Percentiles rank a stretch among this genome's conserved stretches.
phyloP scores from a whole-genome alignment of 345 rosid species.

The Linum usitatissimum region DNA sequence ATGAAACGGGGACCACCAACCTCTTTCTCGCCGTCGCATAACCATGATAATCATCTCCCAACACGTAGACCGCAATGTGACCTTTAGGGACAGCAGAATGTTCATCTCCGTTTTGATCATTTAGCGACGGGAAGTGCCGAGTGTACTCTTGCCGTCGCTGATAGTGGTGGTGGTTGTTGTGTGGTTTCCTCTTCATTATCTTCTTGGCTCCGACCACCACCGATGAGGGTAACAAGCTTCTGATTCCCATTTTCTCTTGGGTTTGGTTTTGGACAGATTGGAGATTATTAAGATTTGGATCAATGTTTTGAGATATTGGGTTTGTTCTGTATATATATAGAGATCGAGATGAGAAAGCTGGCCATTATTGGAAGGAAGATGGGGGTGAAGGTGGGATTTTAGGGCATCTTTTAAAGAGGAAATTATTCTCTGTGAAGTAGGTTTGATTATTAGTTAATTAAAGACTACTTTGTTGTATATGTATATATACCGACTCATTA shows the following conservation, averaged over 20 bases:
- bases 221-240: background rate
- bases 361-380: background rate
- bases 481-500: too few relatives aligned
- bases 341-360: background rate
- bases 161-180: background rate
- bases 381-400: background rate
- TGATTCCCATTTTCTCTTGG: background rate
- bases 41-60: background rate
- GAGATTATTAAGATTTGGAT: background rate
- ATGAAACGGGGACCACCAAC: background rate
- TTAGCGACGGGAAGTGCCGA: background rate
- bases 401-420: background rate
- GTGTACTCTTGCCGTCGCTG: background rate
- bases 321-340: background rate
- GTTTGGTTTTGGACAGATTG: background rate
- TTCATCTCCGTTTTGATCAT: background rate
- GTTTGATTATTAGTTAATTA: background rate
- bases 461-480: background rate
- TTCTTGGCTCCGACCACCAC: background rate
- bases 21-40: background rate
- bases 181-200: background rate
- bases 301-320: background rate
- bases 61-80: background rate
- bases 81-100: background rate
- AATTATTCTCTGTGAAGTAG: background rate